Base-by-base conservation (phyloP, 345 rosid genomes). In the Pugionium dolabratum region DNA sequence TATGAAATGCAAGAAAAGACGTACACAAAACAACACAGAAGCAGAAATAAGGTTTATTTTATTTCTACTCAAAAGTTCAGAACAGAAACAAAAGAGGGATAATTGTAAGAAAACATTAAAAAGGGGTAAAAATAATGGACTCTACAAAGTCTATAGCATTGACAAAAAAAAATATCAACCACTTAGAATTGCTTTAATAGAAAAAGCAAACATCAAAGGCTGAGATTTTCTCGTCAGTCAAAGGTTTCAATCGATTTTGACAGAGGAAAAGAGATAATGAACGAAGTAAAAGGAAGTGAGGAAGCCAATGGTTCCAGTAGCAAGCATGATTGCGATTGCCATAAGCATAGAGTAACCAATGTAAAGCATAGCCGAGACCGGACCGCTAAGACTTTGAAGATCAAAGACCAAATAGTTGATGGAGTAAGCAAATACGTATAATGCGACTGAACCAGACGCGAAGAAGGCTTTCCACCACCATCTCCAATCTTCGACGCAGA, bases 381-480 rank as follows among this genome's bases (percentile, higher is more conserved):
- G 96, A 9, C 96, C 96, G 9, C 92, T 88, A 74, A 88, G 75
- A 71, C 91, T 84, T 76, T 84, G 90, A 11, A 88, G 81, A 71
- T 88, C 92, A 25, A 86, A 86, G 9, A 86, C 86, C 86, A 88
- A 72, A 66, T 88, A 88, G 69, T 86, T 86, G 79, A 88, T 84
- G 45, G 96, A 84, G 78, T 84, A 88, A 1, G 85, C 75, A 64
- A 86, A 88, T 26, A 88, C 89, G n/a, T 86, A 88, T 62, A 88
- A 78, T 3, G 96, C 79, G 4, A 88, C 96, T 37, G 92, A 88
- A 42, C 96, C 96, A 4, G 91, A 86, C 10, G 96, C 96, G 34
- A 62, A 88, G 84, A 88, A 88, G 2, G 96, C 84, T 77, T 86
- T 88, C 96, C 96, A 88, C 96, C 92, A 86, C 96, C 96, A 88